Evolutionary conservation across 1,139 yeast genomes (phyloP).

Genomic region (Pichia sp.): DNA sequence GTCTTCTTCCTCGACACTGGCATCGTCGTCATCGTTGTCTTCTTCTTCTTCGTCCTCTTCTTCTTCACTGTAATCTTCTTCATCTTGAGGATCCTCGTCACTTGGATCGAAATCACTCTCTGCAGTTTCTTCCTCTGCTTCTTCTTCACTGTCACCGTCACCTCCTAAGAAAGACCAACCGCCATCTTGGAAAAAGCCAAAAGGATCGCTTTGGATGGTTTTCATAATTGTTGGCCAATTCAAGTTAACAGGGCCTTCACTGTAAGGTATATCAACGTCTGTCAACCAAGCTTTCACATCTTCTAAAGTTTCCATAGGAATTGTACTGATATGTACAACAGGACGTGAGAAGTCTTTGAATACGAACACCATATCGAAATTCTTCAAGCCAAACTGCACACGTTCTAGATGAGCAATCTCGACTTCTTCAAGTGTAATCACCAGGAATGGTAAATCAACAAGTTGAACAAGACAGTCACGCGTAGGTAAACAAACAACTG

Average conservation of each 20-base stretch:
- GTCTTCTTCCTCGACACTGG: slow-evolving; percentile 51
- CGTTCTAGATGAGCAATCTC: slow-evolving; percentile 95
- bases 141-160: slow-evolving; percentile 56
- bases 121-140: slow-evolving; percentile 42
- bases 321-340: slow-evolving; percentile 88
- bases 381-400: slow-evolving; percentile 94
- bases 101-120: slow-evolving; percentile 58
- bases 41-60: slow-evolving; percentile 40
- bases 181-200: slow-evolving; percentile 88
- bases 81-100: slow-evolving; percentile 71
- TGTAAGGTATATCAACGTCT: slow-evolving; percentile 89
- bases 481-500: slow-evolving; percentile 94
- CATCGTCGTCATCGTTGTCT: slow-evolving; percentile 36
- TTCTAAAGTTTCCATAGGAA: slow-evolving; percentile 88
- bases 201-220: slow-evolving; percentile 87
- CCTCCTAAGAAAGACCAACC: slow-evolving; percentile 92
- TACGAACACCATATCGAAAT: slow-evolving; percentile 92
- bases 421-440: slow-evolving; percentile 83
- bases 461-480: slow-evolving; percentile 93
- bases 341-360: slow-evolving; percentile 86
- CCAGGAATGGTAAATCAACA: slow-evolving; percentile 92
- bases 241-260: slow-evolving; percentile 93
- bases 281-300: slow-evolving; percentile 95
- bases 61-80: slow-evolving; percentile 56
- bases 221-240: slow-evolving; percentile 97